Percentiles rank a stretch among this genome's conserved stretches.
phyloP scores from a whole-genome alignment of 192 early-diverging fungal species.

The Linnemannia schmuckeri region DNA sequence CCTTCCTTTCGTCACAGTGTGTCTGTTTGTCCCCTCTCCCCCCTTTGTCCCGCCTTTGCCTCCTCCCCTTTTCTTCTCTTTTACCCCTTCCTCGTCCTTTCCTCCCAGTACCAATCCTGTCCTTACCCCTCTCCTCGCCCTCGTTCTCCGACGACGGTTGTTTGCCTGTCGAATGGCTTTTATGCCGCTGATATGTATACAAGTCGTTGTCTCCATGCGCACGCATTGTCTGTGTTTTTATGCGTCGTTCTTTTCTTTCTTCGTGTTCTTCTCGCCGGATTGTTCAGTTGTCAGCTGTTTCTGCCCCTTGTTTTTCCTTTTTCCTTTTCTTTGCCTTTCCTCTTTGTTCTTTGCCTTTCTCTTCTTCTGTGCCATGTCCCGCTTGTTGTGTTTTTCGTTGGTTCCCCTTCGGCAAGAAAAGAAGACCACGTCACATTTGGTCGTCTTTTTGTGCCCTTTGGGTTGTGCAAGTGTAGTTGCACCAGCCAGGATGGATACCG shows the following conservation, averaged over 20 bases:
- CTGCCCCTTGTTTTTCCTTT: constrained; percentile 3
- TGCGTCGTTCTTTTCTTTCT: constrained; percentile 2
- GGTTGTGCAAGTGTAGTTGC: too few species aligned
- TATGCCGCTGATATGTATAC: neutral
- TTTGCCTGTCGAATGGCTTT: neutral
- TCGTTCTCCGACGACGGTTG: constrained; percentile 1
- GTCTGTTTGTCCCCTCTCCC: neutral
- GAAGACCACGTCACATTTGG: neutral
- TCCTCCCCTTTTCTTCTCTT: neutral
- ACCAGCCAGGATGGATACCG: neutral
- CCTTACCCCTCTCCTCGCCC: neutral
- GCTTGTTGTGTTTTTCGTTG: neutral
- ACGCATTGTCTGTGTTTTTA: neutral
- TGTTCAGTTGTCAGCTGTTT: neutral
- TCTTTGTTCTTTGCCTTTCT: neutral
- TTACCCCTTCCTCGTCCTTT: neutral
- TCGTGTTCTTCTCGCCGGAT: neutral
- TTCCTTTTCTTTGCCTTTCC: neutral
- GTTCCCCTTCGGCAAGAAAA: neutral
- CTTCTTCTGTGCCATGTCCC: neutral
- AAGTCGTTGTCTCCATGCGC: neutral
- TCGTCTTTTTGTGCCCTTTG: too few species aligned
- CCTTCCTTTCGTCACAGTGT: neutral
- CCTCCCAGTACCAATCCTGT: neutral
- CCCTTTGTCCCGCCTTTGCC: neutral